A percentile compares a stretch with the other conserved stretches of the same genome.
phyloP scores from a whole-genome alignment of 164 flowering plant species.

The Warburgia ugandensis region DNA sequence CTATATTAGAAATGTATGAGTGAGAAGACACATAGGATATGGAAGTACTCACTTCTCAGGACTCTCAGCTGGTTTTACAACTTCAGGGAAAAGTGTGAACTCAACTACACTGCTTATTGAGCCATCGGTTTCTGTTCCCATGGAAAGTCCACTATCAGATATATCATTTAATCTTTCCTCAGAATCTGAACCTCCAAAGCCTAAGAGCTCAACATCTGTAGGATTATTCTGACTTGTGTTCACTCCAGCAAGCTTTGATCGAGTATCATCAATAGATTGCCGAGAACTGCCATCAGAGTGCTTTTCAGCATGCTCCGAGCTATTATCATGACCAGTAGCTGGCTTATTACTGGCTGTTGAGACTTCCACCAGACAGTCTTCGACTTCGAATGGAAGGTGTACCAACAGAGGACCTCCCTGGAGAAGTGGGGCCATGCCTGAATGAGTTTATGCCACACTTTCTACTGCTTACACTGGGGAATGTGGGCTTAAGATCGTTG shows the following conservation, averaged over 20 bases:
- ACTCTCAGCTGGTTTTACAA: slow-evolving; percentile 20
- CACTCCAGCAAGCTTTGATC: slow-evolving; percentile 25
- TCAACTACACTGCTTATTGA: slow-evolving; percentile 20
- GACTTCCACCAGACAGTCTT: slow-evolving; percentile 26
- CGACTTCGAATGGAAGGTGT: slow-evolving; percentile 23
- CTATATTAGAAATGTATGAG: too few species aligned
- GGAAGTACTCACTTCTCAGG: slow-evolving; percentile 36
- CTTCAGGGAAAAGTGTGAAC: slow-evolving; percentile 21
- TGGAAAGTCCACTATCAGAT: slow-evolving; percentile 54
- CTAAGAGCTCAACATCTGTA: slow-evolving; percentile 38
- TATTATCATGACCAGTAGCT: slow-evolving; percentile 30
- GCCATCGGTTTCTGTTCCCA: slow-evolving; percentile 67
- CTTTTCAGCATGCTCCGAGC: slow-evolving; percentile 35
- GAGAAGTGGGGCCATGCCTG: slow-evolving; percentile 35
- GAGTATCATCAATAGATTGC: slow-evolving; percentile 39
- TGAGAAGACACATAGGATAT: background rate
- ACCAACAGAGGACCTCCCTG: slow-evolving; percentile 18
- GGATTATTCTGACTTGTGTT: slow-evolving; percentile 23
- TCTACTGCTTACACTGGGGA: slow-evolving; percentile 26
- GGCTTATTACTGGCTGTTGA: too few species aligned
- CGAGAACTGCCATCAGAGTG: slow-evolving; percentile 39
- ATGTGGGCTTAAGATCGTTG: slow-evolving; percentile 39
- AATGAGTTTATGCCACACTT: slow-evolving; percentile 23
- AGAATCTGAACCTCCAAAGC: slow-evolving; percentile 36
- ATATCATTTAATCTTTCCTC: slow-evolving; percentile 56